A percentile compares a stretch with the other conserved stretches of the same genome.
These are phyloP conservation scores for Irpex lacteus DNA, from an alignment of 1,284 basidiomycete genomes.

Conservation along the genomic window DNA sequence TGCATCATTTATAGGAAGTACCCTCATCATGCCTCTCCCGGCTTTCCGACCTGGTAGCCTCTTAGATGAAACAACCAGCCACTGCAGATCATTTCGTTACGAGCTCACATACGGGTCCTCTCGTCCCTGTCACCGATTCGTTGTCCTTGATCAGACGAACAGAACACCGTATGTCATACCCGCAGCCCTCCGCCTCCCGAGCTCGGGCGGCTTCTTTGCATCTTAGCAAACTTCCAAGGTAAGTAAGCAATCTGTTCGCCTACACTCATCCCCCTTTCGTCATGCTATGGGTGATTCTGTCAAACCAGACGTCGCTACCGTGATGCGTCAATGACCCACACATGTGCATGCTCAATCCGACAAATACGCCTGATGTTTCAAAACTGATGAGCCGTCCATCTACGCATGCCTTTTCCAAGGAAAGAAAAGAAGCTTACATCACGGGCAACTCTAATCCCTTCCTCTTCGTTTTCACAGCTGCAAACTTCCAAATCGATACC, in stretches of 20 bases:
- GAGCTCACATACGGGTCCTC: background rate
- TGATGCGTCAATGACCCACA: background rate
- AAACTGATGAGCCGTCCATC: background rate
- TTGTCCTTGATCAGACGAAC: background rate
- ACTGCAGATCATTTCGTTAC: background rate
- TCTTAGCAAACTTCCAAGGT: background rate
- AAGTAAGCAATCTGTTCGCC: background rate
- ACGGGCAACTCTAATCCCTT: background rate
- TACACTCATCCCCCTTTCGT: background rate
- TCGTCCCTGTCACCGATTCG: background rate
- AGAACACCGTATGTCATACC: background rate
- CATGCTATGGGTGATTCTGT: conserved; percentile 1
- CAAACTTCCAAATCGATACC: background rate
- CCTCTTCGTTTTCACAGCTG: background rate
- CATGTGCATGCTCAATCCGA: background rate
- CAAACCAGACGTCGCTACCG: background rate
- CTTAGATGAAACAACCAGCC: background rate
- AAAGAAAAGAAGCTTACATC: background rate
- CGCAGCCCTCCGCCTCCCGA: background rate
- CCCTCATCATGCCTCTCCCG: background rate
- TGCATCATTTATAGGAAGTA: background rate
- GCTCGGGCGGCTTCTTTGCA: background rate
- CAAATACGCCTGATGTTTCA: background rate
- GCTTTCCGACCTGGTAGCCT: background rate
- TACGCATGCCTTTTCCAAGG: background rate